Evolutionary conservation across 352 stramenopile genomes (phyloP).

Genomic region (Sclerospora graminicola): DNA sequence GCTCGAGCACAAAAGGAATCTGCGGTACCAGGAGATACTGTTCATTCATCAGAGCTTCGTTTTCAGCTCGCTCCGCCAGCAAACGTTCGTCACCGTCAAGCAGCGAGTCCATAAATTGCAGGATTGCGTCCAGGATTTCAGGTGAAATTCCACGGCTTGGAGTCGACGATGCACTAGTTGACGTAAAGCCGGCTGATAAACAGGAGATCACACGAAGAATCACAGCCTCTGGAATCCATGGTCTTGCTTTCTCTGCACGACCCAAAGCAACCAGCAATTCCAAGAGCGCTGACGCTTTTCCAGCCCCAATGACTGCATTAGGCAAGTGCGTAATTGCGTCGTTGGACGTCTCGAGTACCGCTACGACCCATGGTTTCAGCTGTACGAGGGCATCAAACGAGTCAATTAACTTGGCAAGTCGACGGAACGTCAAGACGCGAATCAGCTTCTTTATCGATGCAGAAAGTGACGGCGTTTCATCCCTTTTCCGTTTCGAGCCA

Average conservation of each 20-base stretch:
- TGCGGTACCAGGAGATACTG: constrained; percentile 43
- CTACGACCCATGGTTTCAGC: constrained; percentile 53
- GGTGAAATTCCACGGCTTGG: constrained; percentile 40
- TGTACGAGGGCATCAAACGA: constrained; percentile 63
- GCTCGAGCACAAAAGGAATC: constrained; percentile 66
- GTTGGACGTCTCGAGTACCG: constrained; percentile 31
- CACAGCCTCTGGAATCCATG: constrained; percentile 25
- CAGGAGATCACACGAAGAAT: constrained; percentile 52
- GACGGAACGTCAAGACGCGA: constrained; percentile 65
- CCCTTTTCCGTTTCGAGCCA: constrained; percentile 17
- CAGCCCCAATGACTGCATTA: constrained; percentile 58
- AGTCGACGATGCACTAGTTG: constrained; percentile 10
- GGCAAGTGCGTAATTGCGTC: constrained; percentile 59
- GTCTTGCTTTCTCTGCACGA: constrained; percentile 28
- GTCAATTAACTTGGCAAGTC: constrained; percentile 62
- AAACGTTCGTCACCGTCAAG: constrained; percentile 59
- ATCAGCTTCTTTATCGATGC: constrained; percentile 72
- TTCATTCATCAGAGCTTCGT: constrained; percentile 6
- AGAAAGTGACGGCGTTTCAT: constrained; percentile 12
- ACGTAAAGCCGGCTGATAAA: constrained; percentile 46
- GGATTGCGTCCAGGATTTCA: constrained; percentile 53
- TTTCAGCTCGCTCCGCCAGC: constrained; percentile 13
- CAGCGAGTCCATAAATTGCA: constrained; percentile 71
- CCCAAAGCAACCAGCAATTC: constrained; percentile 65
- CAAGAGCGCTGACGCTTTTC: constrained; percentile 66